A percentile compares a stretch with the other conserved stretches of the same genome.
phyloP scores from a whole-genome alignment of 352 stramenopile genomes.

The Phytophthora agathidicida region DNA sequence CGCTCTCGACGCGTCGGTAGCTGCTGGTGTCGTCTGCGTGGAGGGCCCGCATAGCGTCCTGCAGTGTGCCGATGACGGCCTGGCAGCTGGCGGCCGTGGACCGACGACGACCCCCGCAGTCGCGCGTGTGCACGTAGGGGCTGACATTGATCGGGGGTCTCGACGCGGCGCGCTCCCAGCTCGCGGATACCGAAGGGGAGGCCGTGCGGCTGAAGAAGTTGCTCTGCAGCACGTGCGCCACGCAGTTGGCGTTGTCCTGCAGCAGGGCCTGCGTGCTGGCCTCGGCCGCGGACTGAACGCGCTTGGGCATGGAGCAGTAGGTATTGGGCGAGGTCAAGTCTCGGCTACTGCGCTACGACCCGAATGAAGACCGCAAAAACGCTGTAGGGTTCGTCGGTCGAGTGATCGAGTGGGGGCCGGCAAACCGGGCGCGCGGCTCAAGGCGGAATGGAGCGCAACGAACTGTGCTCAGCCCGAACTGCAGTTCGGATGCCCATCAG shows the following conservation, averaged over 20 bases:
- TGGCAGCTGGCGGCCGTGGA: constrained; percentile 63
- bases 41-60: constrained; percentile 64
- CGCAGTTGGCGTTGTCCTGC: constrained; percentile 43
- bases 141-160: constrained; percentile 49
- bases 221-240: constrained; percentile 38
- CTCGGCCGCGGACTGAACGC: constrained; percentile 33
- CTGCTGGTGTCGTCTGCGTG: constrained; percentile 56
- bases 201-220: constrained; percentile 43
- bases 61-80: constrained; percentile 57
- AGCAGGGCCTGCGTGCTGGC: constrained; percentile 30
- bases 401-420: constrained; percentile 14
- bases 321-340: background rate
- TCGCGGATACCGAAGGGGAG: constrained; percentile 35
- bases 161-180: constrained; percentile 44
- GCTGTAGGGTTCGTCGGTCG: constrained; percentile 1
- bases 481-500: constrained; percentile 19
- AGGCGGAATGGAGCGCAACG: constrained; percentile 28
- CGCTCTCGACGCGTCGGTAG: constrained; percentile 61
- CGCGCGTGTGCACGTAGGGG: constrained; percentile 49
- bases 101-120: constrained; percentile 47
- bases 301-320: constrained; percentile 18
- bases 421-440: constrained; percentile 1
- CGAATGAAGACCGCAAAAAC: constrained; percentile 21
- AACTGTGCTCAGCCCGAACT: constrained; percentile 20
- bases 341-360: constrained; percentile 18